Conservation (phyloP, 257 asterid genomes). For the Plantago ovata region DNA sequence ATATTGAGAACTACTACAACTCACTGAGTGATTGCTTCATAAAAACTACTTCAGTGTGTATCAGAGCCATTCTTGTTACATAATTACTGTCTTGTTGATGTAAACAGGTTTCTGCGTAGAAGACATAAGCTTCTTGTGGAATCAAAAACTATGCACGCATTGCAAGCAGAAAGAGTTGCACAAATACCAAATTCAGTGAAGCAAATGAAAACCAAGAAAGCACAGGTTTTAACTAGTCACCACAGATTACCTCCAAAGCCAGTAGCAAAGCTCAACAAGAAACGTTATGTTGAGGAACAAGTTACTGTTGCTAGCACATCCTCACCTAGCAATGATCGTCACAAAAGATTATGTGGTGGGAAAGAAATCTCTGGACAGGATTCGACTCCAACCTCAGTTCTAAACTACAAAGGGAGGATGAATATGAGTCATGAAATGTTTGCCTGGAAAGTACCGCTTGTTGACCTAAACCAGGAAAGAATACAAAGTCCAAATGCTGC, state of each 20-base stretch:
- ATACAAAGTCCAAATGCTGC: slow-evolving; percentile 17
- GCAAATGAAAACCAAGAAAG: slow-evolving; percentile 24
- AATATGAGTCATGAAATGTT: slow-evolving; percentile 25
- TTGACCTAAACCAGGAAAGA: slow-evolving; percentile 43
- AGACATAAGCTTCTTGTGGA: slow-evolving; percentile 42
- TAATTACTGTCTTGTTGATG: slow-evolving; percentile 11
- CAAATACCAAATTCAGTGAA: slow-evolving; percentile 19
- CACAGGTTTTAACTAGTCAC: slow-evolving; percentile 13
- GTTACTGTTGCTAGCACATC: slow-evolving; percentile 16
- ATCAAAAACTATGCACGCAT: slow-evolving; percentile 26
- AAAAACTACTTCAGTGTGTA: background rate
- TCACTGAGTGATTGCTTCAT: background rate
- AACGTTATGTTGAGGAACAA: slow-evolving; percentile 31
- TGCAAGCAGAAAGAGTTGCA: slow-evolving; percentile 27
- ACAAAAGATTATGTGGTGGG: slow-evolving; percentile 21
- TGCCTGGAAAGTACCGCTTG: slow-evolving; percentile 15
- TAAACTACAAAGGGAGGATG: slow-evolving; percentile 29
- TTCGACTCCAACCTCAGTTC: slow-evolving; percentile 22
- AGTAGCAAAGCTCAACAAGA: slow-evolving; percentile 36
- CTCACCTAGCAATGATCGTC: slow-evolving; percentile 23
- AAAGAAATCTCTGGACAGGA: slow-evolving; percentile 24
- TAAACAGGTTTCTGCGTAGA: slow-evolving; percentile 42
- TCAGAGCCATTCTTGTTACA: background rate
- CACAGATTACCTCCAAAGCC: slow-evolving; percentile 49
- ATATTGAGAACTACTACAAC: background rate